Evolutionary conservation across 1,139 yeast species (phyloP), one percentile per base, ranked within the genome.

Genomic region (Kodamaea ohmeri): DNA sequence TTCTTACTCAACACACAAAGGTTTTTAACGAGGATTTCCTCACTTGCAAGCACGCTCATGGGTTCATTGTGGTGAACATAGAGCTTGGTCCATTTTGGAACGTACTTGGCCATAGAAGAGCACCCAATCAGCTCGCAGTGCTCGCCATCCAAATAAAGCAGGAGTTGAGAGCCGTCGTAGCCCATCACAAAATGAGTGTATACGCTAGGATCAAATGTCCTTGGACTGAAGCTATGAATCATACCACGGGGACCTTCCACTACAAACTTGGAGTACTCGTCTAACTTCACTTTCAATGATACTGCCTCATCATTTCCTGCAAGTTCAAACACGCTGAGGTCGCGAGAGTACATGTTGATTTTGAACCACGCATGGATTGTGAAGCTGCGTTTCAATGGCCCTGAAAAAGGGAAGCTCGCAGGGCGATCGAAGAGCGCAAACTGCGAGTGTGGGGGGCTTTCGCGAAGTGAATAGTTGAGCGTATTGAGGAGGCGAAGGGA

Each of bases 111-210:
- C 4, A 69, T 48, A 13, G 61, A 63, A 1, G 73, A 66, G 39
- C 73, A 67, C 1, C 76, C 75, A 7, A 70, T 67, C 9, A 71
- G 65, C 44, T 71, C 76, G 33, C 70, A 60, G 41, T 67, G 67
- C 33, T 68, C 72, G 4, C 76, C 76, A 45, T 71, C 64, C 6
- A 71, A 44, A 44, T 47, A 70, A 12, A 71, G 53, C 40, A 61
- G 67, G 36, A 71, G 55, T 43, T 67, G 68, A 7, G 61, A 55
- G 12, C 49, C 50, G 45, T 71, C 75, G 44, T 60, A 71, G 0
- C 73, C 67, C 15, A 71, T 47, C 3, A 56, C 65, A 29, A 71
- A 49, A 36, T 67, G 71, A 3, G 53, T 50, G 42, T 49, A 67
- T 2, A 60, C 66, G 18, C 27, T 17, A 4, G 32, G 16, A 13